phyloP scores from a whole-genome alignment of 768 basidiomycete species.

The Pleurotus platypus region DNA sequence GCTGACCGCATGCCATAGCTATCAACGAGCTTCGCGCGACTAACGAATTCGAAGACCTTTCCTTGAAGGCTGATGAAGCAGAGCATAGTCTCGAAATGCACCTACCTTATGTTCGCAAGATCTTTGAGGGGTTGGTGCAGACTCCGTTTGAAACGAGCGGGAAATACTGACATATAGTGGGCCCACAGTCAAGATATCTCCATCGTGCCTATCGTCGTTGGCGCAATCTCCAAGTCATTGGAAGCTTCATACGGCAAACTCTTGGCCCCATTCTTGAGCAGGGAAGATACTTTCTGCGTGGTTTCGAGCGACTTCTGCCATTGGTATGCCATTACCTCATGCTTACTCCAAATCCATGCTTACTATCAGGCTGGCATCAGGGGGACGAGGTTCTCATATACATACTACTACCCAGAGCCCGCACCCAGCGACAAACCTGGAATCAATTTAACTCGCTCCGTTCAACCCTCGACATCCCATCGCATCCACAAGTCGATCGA shows the following conservation, averaged over 20 bases:
- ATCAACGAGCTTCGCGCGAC: constrained; percentile 63
- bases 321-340: constrained; percentile 52
- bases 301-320: constrained; percentile 98
- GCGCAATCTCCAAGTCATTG: constrained; percentile 56
- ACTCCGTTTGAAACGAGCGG: no score
- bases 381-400: constrained; percentile 86
- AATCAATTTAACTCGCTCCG: constrained; percentile 45
- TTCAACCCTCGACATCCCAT: constrained; percentile 37
- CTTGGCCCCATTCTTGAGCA: constrained; percentile 76
- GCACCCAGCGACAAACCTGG: constrained; percentile 43
- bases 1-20: constrained; percentile 36
- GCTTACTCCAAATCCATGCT: background rate
- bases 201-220: constrained; percentile 90
- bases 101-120: constrained; percentile 83
- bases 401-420: constrained; percentile 76
- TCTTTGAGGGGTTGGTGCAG: constrained; percentile 68
- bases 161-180: no score
- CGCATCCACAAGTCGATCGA: constrained; percentile 84
- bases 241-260: constrained; percentile 67
- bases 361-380: constrained; percentile 28
- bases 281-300: constrained; percentile 81
- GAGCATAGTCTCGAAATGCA: constrained; percentile 99
- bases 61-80: constrained; percentile 70
- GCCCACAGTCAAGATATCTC: constrained; percentile 60
- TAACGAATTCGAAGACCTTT: constrained; percentile 69